Percentiles rank a stretch among this genome's conserved stretches.
Conservation (phyloP, 1,284 basidiomycete genomes). For the Schizophyllum amplum region DNA sequence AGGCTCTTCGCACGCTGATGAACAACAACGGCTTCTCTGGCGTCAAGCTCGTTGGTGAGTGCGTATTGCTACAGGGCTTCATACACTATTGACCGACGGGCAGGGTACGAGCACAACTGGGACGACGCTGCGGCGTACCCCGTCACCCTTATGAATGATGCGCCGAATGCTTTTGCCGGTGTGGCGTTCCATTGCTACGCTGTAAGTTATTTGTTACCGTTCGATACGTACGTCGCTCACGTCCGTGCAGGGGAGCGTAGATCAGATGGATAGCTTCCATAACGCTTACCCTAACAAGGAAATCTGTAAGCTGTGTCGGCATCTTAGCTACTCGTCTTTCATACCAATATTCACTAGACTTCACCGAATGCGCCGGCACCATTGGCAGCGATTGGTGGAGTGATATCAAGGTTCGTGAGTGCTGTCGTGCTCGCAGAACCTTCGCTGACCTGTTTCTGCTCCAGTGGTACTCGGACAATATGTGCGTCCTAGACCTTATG, state of each 20-base stretch:
- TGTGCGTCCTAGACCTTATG: conserved; percentile 34
- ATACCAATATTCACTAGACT: conserved; percentile 25
- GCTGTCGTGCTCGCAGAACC: conserved; percentile 5
- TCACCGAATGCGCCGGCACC: conserved; percentile 40
- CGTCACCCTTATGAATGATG: conserved; percentile 35
- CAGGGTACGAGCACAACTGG: conserved; percentile 42
- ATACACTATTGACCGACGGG: conserved; percentile 1
- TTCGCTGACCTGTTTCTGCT: conserved; percentile 3
- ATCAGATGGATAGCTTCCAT: conserved; percentile 34
- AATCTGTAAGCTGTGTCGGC: conserved; percentile 16
- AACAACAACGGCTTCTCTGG: conserved; percentile 38
- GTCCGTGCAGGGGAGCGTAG: conserved; percentile 26
- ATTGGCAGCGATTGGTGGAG: conserved; percentile 68
- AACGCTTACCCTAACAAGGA: conserved; percentile 37
- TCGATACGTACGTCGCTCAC: background rate
- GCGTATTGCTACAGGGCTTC: no score
- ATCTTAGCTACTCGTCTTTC: background rate
- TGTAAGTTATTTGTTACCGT: conserved; percentile 3
- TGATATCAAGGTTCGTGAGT: conserved; percentile 48
- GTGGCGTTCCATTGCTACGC: conserved; percentile 50
- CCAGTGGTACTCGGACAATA: conserved; percentile 70
- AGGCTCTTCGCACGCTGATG: conserved; percentile 34
- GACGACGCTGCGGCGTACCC: conserved; percentile 39
- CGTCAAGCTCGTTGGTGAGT: conserved; percentile 40
- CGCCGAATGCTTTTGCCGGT: conserved; percentile 35